Conservation (phyloP, 1,139 yeast species). For the Protomyces inundatus region DNA sequence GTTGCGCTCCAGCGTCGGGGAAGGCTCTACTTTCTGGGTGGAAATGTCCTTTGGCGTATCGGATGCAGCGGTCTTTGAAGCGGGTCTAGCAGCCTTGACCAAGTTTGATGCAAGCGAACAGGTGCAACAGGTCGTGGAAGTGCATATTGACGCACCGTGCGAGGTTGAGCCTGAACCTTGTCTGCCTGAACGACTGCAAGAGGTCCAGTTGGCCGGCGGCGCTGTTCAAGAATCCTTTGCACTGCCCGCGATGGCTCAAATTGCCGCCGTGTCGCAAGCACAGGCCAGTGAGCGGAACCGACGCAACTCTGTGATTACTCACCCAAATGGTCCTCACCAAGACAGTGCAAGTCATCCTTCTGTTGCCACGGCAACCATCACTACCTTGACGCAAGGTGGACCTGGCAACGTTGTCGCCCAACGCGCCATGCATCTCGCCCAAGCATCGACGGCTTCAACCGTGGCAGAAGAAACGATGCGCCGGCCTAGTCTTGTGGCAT, state of each 20-base stretch:
- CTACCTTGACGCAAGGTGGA: neutral
- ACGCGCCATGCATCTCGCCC: neutral
- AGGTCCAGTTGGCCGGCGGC: neutral
- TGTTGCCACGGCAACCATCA: neutral
- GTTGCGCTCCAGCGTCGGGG: conserved; percentile 7
- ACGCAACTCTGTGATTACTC: neutral
- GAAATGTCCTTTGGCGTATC: conserved; percentile 19
- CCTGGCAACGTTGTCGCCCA: neutral
- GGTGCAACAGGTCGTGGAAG: neutral
- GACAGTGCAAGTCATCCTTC: neutral
- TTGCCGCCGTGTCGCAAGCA: neutral
- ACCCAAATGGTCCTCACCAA: no score
- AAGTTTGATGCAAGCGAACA: neutral
- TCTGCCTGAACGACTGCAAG: neutral
- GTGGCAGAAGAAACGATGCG: neutral
- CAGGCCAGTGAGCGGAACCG: neutral
- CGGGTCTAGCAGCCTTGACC: neutral
- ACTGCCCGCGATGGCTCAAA: neutral
- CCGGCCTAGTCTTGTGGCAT: neutral
- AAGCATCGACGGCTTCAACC: neutral
- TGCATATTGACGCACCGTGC: neutral
- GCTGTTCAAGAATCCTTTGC: neutral
- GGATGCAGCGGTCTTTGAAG: conserved; percentile 1
- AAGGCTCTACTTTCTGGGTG: conserved; percentile 21
- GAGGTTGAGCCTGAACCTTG: neutral